A percentile compares a stretch with the other conserved stretches of the same genome.
phyloP scores from a whole-genome alignment of 2,329 filamentous ascomycete genomes.

The Fusarium pilosicola region DNA sequence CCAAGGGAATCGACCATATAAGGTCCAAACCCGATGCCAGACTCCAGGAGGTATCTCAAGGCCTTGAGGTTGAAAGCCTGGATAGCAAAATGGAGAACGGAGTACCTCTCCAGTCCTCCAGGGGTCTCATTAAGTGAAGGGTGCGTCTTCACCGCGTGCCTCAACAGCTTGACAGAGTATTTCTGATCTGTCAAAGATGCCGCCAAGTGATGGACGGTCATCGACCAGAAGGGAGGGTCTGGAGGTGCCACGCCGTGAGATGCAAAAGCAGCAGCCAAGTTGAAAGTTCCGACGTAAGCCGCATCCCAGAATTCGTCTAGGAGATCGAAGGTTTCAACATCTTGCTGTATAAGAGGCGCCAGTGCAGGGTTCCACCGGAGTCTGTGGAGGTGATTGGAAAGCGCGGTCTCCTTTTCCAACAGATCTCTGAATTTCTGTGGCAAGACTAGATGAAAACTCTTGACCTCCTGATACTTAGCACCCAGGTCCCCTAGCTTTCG shows the following conservation, averaged over 20 bases:
- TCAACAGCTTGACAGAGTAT: neutral
- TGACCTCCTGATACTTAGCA: neutral
- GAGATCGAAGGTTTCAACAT: neutral
- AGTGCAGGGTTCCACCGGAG: neutral
- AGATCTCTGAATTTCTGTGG: neutral
- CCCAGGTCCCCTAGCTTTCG: neutral
- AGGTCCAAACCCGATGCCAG: neutral
- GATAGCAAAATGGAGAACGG: conserved; percentile 8
- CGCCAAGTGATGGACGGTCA: conserved; percentile 1
- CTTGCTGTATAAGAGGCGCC: neutral
- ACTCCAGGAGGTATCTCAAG: neutral
- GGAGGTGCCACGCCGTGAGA: neutral
- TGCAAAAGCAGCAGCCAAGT: neutral
- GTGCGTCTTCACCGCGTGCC: neutral
- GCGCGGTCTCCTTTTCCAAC: neutral
- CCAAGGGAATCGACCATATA: conserved; percentile 3
- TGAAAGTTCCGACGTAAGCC: neutral
- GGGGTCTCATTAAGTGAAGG: neutral
- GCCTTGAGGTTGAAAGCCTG: neutral
- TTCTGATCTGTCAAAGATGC: neutral
- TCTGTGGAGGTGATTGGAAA: neutral
- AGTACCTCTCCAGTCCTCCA: neutral
- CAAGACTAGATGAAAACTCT: neutral
- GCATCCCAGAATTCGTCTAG: neutral
- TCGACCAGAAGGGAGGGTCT: neutral